Base-by-base conservation (phyloP, 805 yeast genomes). In the Kodamaea leandrae region DNA sequence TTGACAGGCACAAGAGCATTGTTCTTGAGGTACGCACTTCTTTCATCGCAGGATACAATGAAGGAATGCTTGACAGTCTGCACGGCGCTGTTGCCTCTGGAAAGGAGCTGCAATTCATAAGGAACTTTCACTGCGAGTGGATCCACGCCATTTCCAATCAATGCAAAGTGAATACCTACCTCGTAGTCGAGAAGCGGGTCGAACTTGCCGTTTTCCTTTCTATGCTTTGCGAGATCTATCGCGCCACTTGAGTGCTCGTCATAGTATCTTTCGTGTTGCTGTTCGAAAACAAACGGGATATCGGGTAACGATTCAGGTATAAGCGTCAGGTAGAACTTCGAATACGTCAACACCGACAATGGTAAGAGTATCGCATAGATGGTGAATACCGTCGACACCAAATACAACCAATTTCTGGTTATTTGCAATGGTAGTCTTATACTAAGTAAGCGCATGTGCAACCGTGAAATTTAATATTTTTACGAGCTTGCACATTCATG, bases 1-100 rank as follows among this genome's bases (percentile, higher is more conserved):
- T 62, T 59, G 49, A 59, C 68, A 0, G 74, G 74, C 8, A 69
- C 48, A 21, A 59, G 40, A 46, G 43, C 30, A 48, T 69, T 69
- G 41, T 63, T 61, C 12, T 41, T 44, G 20, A 53, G 53, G 48
- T 63, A 61, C 17, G 64, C 46, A 36, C 43, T 47, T 7, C 62
- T 46, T 16, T 64, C 48, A 42, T 63, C 67, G 48, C 74, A 68
- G 37, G 60, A 48, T 25, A 53, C 39, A 14, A 54, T 21, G 24
- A 57, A 39, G 30, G 50, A 36, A 43, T 48, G 47, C n/a, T 43
- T 28, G 26, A 19, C 32, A 7, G 30, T 12, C 12, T 40, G 26
- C 10, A 6, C 7, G 9, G 33, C 27, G n/a, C 13, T 10, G 8
- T 17, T 16, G n/a, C 10, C 33, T 6, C 9, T 23, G n/a, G 16